A percentile compares a stretch with the other conserved stretches of the same genome.
Evolutionary conservation across 176 grass and related monocot species (phyloP).

Genomic region (Lolium perenne): DNA sequence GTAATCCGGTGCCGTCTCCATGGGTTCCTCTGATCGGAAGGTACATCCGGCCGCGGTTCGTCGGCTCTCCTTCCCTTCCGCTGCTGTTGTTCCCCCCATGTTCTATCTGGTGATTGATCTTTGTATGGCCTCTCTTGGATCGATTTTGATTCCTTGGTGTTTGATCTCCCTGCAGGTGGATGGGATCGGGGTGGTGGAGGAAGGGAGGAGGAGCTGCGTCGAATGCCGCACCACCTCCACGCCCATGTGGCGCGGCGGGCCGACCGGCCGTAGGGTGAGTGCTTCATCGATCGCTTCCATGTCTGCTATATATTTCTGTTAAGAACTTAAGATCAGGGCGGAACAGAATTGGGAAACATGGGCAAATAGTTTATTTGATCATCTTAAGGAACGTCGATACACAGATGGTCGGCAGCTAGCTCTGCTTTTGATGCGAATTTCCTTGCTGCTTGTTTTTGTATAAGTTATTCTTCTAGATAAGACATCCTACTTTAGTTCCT

Average conservation of each 20-base stretch:
- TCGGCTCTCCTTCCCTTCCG: not conserved
- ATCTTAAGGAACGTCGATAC: not conserved
- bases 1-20: conserved; percentile 33
- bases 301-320: not conserved
- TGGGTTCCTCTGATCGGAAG: conserved; percentile 66
- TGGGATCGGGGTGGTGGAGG: conserved; percentile 41
- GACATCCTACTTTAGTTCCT: not conserved
- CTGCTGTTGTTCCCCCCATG: not conserved
- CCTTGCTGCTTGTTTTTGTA: not conserved
- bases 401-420: not conserved
- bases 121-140: not conserved
- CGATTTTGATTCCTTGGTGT: not conserved
- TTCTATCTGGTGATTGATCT: not conserved
- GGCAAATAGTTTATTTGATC: not conserved
- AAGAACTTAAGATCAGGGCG: not conserved
- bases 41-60: conserved; percentile 31
- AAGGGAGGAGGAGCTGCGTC: conserved; percentile 65
- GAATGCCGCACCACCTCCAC: conserved; percentile 78
- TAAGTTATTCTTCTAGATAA: not conserved
- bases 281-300: not conserved
- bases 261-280: conserved; percentile 76
- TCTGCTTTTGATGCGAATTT: conserved; percentile 1
- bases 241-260: conserved; percentile 79
- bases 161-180: conserved; percentile 11
- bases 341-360: not conserved